These are phyloP conservation scores for Ochetophila trinervis DNA, from an alignment of 306 rosid species.

Conservation along the genomic window DNA sequence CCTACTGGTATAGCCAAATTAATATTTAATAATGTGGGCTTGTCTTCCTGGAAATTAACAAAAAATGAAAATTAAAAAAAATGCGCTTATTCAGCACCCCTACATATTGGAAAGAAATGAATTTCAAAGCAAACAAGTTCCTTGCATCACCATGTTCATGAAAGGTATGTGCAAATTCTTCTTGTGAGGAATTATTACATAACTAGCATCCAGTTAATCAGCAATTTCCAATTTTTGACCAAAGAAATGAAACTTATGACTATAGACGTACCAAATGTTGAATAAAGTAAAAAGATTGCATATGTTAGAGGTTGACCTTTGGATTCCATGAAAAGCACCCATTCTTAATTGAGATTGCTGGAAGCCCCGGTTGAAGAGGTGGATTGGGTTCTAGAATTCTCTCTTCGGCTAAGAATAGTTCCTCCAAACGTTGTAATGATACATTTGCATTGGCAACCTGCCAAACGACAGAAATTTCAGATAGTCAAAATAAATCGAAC, in stretches of 20 bases:
- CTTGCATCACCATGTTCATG: too few relatives aligned
- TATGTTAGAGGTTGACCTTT: constrained; percentile 41
- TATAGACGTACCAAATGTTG: not conserved
- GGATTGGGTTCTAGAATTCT: constrained; percentile 56
- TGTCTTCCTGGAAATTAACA: constrained; percentile 63
- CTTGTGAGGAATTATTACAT: too few relatives aligned
- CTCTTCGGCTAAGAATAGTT: constrained; percentile 64
- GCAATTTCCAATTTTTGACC: not conserved
- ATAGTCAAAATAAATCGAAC: too few relatives aligned
- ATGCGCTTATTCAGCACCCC: not conserved
- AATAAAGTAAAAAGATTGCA: not conserved
- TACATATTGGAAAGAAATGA: constrained; percentile 9
- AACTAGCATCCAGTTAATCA: not conserved
- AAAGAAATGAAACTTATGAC: not conserved
- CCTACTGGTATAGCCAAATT: constrained; percentile 72
- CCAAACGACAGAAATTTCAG: constrained; percentile 18
- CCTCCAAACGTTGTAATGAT: constrained; percentile 82
- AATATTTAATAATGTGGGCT: constrained; percentile 60
- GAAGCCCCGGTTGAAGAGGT: constrained; percentile 59
- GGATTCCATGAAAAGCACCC: constrained; percentile 88
- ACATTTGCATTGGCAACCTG: constrained; percentile 82
- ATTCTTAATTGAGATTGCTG: constrained; percentile 68
- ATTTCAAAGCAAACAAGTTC: too few relatives aligned
- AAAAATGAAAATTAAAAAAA: constrained; percentile 10
- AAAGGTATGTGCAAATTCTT: too few relatives aligned